phyloP scores from a whole-genome alignment of 2,329 filamentous ascomycete species.

The Colletotrichum neosansevieriae region DNA sequence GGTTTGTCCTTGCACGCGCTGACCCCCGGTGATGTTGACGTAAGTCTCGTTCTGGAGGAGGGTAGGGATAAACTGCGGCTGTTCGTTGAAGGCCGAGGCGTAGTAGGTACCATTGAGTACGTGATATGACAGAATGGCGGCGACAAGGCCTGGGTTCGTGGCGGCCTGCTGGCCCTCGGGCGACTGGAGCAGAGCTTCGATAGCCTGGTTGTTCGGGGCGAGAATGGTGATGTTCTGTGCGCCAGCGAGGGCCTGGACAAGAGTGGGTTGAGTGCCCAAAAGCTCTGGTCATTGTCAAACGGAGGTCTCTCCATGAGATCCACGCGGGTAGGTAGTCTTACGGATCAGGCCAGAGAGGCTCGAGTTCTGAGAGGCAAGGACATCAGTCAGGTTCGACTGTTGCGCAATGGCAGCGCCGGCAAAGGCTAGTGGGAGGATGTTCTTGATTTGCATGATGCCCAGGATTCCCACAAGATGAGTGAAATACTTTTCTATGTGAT shows the following conservation, averaged over 20 bases:
- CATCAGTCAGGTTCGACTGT: conserved; percentile 42
- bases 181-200: conserved; percentile 52
- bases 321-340: conserved; percentile 21
- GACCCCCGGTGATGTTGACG: conserved; percentile 70
- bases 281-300: conserved; percentile 40
- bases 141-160: conserved; percentile 41
- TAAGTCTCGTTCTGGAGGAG: conserved; percentile 63
- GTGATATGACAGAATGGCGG: conserved; percentile 67
- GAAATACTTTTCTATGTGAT: neutral
- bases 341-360: conserved; percentile 45
- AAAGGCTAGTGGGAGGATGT: conserved; percentile 39
- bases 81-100: conserved; percentile 44
- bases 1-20: conserved; percentile 63
- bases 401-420: conserved; percentile 42
- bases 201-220: conserved; percentile 65
- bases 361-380: conserved; percentile 44
- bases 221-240: conserved; percentile 66
- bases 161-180: conserved; percentile 42
- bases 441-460: conserved; percentile 38
- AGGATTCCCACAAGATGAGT: neutral
- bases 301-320: no score
- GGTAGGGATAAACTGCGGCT: conserved; percentile 52
- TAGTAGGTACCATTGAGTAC: conserved; percentile 64
- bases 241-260: conserved; percentile 23
- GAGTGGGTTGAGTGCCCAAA: conserved; percentile 41